phyloP scores from a whole-genome alignment of 2,329 filamentous ascomycete genomes.

The Ascochyta fabae region DNA sequence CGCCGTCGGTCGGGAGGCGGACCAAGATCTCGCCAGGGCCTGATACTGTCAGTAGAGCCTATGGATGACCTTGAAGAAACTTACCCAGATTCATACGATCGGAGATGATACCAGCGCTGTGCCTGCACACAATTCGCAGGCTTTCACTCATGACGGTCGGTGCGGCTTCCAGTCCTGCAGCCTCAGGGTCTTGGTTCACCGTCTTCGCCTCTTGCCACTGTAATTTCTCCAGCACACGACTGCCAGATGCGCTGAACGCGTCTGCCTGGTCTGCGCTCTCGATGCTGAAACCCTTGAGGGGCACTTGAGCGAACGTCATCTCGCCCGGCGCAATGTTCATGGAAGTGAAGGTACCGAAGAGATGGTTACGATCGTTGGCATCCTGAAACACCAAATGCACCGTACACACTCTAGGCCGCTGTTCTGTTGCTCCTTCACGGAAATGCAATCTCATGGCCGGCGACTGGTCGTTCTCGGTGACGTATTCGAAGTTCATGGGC shows the following conservation, averaged over 20 bases:
- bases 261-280: slow-evolving; percentile 61
- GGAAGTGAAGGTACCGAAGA: slow-evolving; percentile 77
- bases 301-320: slow-evolving; percentile 72
- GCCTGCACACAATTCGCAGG: slow-evolving; percentile 76
- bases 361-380: slow-evolving; percentile 70
- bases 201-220: slow-evolving; percentile 73
- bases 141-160: slow-evolving; percentile 78
- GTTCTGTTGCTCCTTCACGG: slow-evolving; percentile 62
- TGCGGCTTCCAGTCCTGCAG: slow-evolving; percentile 62
- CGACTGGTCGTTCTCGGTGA: slow-evolving; percentile 64
- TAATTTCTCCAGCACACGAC: slow-evolving; percentile 52
- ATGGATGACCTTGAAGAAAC: slow-evolving; percentile 13
- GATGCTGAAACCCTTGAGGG: slow-evolving; percentile 70
- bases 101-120: slow-evolving; percentile 77
- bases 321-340: slow-evolving; percentile 73
- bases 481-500: slow-evolving; percentile 78
- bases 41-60: slow-evolving; percentile 15
- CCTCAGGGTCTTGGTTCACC: slow-evolving; percentile 71
- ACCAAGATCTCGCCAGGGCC: slow-evolving; percentile 55
- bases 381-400: slow-evolving; percentile 81
- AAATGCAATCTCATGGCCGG: slow-evolving; percentile 75
- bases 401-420: slow-evolving; percentile 57
- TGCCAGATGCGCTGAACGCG: slow-evolving; percentile 48
- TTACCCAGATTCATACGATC: slow-evolving; percentile 80
- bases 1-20: slow-evolving; percentile 51